phyloP scores from a whole-genome alignment of 169 alveolate species.

The Eimeria necatrix region DNA sequence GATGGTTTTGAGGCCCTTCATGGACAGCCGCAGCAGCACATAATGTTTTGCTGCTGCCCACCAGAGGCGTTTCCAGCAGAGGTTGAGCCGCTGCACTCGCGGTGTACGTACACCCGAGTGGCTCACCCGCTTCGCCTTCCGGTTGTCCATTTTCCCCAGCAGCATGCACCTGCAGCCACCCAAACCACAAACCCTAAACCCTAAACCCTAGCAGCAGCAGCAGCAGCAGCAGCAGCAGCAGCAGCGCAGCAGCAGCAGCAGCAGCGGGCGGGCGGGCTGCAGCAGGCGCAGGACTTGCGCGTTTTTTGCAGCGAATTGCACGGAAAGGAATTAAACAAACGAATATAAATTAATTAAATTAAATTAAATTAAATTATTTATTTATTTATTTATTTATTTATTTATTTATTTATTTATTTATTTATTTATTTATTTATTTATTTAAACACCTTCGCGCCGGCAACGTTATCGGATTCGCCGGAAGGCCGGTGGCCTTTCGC shows the following conservation, averaged over 20 bases:
- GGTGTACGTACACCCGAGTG: constrained; percentile 88
- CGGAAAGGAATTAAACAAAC: no score
- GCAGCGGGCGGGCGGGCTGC: no score
- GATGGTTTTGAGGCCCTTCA: constrained; percentile 91
- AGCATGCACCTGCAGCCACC: constrained; percentile 87
- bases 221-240: neutral
- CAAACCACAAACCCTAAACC: neutral
- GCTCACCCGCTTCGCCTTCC: constrained; percentile 88
- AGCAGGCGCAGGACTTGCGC: no score
- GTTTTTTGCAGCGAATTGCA: no score
- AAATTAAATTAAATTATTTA: neutral
- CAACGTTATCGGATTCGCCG: constrained; percentile 86
- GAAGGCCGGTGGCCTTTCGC: constrained; percentile 86
- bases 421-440: no score
- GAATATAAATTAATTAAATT: neutral
- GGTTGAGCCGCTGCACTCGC: constrained; percentile 89
- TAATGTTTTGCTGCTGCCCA: constrained; percentile 86
- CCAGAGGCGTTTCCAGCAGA: constrained; percentile 90
- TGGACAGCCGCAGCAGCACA: constrained; percentile 88
- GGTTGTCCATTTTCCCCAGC: constrained; percentile 93
- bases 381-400: no score
- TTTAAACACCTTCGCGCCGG: constrained; percentile 88
- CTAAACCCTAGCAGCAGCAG: neutral
- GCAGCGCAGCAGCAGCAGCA: neutral
- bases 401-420: no score